Base-by-base conservation (phyloP, 768 basidiomycete genomes). In the Lactifluus volemus region DNA sequence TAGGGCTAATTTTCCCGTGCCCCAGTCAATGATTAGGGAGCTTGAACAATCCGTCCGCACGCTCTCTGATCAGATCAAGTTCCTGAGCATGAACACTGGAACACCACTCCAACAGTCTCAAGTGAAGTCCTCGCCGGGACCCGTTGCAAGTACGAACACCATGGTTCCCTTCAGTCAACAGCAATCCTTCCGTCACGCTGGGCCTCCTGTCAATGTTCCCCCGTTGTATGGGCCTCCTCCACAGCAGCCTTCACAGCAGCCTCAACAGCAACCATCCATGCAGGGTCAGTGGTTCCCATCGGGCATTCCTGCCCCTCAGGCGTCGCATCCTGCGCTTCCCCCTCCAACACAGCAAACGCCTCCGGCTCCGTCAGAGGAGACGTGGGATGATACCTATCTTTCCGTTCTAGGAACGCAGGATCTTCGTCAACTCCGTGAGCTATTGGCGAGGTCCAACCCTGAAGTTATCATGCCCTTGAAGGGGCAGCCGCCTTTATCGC, bases 31-130 rank as follows among this genome's bases (percentile, higher is more conserved):
- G 29, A 88, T 93, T 59, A 81, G 89, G 62, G 89, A 92, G 45
- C 79, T 93, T 59, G 91, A 92, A 72, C 86, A 85, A 66, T 84
- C 83, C 6, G 85, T 93, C 57, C 79, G 89, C 55, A 67, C 81
- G 25, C 75, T 93, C 58, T 80, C 86, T 34, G 91, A 93, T 53
- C 91, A 93, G 70, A 83, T 93, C 68, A 92, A 90, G 70, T 89
- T 84, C 74, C 73, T 90, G 62, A 83, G 77, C 66, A 74, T 86
- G 73, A 89, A 84, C 64, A 45, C 52, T 2, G 63, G 32, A 48
- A 36, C 54, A 5, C 51, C 76, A 19, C 60, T 41, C 67, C 74
- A 5, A 63, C 71, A 41, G 45, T 63, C 41, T 39, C 63, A 44
- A 59, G 64, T 58, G 55, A 60, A 49, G 47, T 60, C 44, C 51